Evolutionary conservation across 2,329 filamentous ascomycete species (phyloP).

Genomic region (Diaporthe ampelina): DNA sequence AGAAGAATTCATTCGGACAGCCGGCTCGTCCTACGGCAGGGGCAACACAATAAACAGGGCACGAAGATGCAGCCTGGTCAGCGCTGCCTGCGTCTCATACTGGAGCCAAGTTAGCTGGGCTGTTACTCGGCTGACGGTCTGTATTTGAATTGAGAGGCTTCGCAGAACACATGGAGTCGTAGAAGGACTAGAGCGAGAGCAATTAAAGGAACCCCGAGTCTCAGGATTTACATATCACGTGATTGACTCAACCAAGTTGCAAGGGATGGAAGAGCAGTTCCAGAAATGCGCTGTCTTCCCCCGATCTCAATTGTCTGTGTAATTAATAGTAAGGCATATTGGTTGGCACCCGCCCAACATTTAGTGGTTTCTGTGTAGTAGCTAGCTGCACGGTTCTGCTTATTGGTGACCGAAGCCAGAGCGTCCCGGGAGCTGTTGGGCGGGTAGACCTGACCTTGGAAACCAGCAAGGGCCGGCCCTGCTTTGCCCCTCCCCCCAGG

Average conservation of each 20-base stretch:
- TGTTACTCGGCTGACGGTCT: constrained; percentile 10
- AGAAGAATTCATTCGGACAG: constrained; percentile 74
- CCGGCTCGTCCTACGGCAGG: constrained; percentile 46
- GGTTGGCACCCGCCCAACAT: constrained; percentile 17
- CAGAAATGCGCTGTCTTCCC: not conserved
- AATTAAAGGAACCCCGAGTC: not conserved
- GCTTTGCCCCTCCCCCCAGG: constrained; percentile 35
- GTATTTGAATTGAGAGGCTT: constrained; percentile 12
- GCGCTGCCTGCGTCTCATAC: not conserved
- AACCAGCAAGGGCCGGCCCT: constrained; percentile 39
- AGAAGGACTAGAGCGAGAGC: not conserved
- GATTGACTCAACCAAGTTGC: not conserved
- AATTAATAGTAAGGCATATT: not conserved
- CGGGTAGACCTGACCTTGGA: constrained; percentile 19
- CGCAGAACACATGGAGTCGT: not conserved
- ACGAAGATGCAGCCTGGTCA: not conserved
- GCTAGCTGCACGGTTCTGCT: constrained; percentile 1
- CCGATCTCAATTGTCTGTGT: not conserved
- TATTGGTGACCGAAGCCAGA: constrained; percentile 12
- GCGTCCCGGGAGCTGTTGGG: constrained; percentile 6
- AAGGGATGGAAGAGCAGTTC: not conserved
- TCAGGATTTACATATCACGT: constrained; percentile 15
- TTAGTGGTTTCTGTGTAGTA: not conserved
- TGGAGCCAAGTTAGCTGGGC: not conserved
- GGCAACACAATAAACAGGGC: constrained; percentile 19